Base-by-base conservation (phyloP, 139 green algal species). In the Asterochloris sp. region DNA sequence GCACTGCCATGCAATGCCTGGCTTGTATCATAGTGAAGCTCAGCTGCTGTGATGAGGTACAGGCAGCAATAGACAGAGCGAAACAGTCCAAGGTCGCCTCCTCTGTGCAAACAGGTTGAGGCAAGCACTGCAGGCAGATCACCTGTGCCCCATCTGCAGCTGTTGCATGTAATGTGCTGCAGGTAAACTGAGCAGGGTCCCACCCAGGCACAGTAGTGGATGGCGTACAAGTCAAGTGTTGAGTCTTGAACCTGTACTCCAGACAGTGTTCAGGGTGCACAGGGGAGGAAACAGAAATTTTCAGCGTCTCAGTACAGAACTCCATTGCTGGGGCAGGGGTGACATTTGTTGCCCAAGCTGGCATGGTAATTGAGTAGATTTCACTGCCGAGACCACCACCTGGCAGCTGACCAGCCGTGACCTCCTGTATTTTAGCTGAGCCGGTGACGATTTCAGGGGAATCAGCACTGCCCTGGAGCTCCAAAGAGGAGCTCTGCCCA, bases 221-320 rank as follows among this genome's bases (percentile, higher is more conserved):
- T 79, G 47, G n/a, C 63, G 60, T 60, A 76, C 69, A 16, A 13
- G 69, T 19, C 13, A 93, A 69, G 54, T 88, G 76, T 90, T 86
- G 15, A 82, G 85, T 28, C 69, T 82, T 60, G 62, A 63, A 62
- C 60, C 68, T 61, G 23, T 69, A 80, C 60, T 80, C 76, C 16
- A 62, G 68, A 12, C 89, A 83, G 1, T 89, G 89, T 38, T 66
- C 21, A 19, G 78, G 67, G 79, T 91, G 89, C 8, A 89, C 74
- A 6, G 91, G 92, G 16, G 89, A 91, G 16, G 84, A 90, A 17
- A 85, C 76, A 1, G 81, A 75, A 24, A 94, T 69, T 47, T 87
- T 87, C 15, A 91, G 71, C 2, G 26, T 66, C 15, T 54, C 38
- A 54, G 38, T 6, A 54, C 38, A 54, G 6, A 10, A 54, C 2